Evolutionary conservation across 2,329 filamentous ascomycete species (phyloP).

Genomic region (Cercospora canescens): DNA sequence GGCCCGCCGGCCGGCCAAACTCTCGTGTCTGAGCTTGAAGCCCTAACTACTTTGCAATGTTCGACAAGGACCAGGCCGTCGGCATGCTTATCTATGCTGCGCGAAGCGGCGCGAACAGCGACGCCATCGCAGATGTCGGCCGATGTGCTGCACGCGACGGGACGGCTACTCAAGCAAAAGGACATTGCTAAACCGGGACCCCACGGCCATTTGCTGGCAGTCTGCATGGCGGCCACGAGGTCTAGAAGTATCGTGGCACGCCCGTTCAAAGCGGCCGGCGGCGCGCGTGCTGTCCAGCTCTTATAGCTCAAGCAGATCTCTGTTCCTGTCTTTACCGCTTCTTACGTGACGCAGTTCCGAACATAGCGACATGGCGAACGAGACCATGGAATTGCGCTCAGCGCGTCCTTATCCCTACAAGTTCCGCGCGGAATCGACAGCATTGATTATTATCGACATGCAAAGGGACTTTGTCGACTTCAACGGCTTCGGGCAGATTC

Average conservation of each 20-base stretch:
- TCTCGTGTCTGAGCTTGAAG: neutral
- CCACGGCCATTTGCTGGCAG: constrained; percentile 1
- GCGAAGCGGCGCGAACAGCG: neutral
- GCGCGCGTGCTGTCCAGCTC: neutral
- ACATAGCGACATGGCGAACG: constrained; percentile 5
- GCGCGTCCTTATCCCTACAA: constrained; percentile 50
- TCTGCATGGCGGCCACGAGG: neutral
- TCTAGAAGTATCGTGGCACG: neutral
- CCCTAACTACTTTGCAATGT: neutral
- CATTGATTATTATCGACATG: constrained; percentile 55
- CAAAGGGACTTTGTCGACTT: constrained; percentile 53
- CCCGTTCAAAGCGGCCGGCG: neutral
- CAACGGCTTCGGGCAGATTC: constrained; percentile 54
- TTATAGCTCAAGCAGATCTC: constrained; percentile 1
- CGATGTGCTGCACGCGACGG: neutral
- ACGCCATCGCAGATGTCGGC: neutral
- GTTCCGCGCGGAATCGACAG: constrained; percentile 49
- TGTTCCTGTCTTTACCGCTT: neutral
- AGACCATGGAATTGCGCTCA: constrained; percentile 34
- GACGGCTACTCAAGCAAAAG: neutral
- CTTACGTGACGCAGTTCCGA: neutral
- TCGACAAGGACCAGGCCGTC: neutral
- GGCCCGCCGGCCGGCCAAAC: neutral
- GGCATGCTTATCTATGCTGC: constrained; percentile 9
- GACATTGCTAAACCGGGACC: neutral